These are phyloP conservation scores for Pugionium dolabratum DNA, from an alignment of 345 rosid species.

Conservation along the genomic window DNA sequence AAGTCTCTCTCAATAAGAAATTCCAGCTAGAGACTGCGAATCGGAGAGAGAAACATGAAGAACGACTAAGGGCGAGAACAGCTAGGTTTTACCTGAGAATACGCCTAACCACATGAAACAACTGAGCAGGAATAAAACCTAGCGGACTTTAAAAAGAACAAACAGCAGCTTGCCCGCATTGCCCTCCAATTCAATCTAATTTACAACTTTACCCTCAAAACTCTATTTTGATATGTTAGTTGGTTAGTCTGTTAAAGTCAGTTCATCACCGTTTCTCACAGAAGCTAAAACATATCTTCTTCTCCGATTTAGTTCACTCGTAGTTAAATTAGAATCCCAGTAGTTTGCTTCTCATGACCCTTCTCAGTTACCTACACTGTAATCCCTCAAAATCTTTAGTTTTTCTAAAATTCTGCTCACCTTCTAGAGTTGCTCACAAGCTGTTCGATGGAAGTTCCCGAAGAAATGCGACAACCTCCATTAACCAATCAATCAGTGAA, in stretches of 20 bases:
- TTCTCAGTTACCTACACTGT: constrained; percentile 24
- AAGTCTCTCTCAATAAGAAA: neutral
- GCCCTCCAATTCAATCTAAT: constrained; percentile 22
- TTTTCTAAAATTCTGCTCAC: constrained; percentile 19
- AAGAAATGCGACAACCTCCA: constrained; percentile 30
- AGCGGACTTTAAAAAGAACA: constrained; percentile 39
- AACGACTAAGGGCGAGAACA: constrained; percentile 2
- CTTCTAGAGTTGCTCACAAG: constrained; percentile 33
- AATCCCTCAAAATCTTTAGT: constrained; percentile 19
- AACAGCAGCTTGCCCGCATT: constrained; percentile 33
- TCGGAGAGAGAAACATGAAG: constrained; percentile 21
- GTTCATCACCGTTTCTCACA: neutral
- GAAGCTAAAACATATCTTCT: constrained; percentile 19
- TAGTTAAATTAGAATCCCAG: constrained; percentile 4
- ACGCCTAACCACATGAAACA: constrained; percentile 28
- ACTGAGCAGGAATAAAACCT: constrained; percentile 36
- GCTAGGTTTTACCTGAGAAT: constrained; percentile 43
- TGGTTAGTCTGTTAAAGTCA: neutral
- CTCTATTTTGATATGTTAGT: neutral
- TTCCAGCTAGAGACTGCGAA: constrained; percentile 10
- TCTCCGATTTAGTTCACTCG: neutral
- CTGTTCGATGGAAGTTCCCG: constrained; percentile 44
- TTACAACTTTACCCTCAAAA: constrained; percentile 33
- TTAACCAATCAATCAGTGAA: constrained; percentile 49
- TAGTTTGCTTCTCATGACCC: constrained; percentile 38